These are phyloP conservation scores for Wickerhamomyces silvicola DNA, from an alignment of 805 yeast genomes.

Conservation along the genomic window DNA sequence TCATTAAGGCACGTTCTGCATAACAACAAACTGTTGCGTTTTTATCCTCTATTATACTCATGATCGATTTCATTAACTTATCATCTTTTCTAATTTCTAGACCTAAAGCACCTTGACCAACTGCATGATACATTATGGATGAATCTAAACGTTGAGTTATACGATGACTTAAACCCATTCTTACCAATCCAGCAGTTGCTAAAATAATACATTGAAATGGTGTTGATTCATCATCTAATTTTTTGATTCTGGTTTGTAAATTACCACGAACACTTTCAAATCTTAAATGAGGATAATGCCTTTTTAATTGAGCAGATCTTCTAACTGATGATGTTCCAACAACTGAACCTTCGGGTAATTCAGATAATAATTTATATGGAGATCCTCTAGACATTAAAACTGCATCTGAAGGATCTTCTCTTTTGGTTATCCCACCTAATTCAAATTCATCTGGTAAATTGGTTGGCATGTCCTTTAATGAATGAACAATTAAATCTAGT, in stretches of 20 bases:
- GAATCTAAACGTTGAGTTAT: conserved; percentile 66
- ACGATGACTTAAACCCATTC: conserved; percentile 67
- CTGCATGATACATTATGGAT: conserved; percentile 88
- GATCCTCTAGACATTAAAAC: conserved; percentile 66
- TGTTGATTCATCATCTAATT: conserved; percentile 67
- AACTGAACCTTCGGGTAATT: conserved; percentile 76
- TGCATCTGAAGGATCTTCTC: conserved; percentile 95
- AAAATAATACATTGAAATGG: conserved; percentile 69
- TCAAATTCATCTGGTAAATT: conserved; percentile 83
- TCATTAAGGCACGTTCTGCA: conserved; percentile 84
- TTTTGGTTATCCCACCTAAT: conserved; percentile 75
- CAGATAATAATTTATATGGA: conserved; percentile 55
- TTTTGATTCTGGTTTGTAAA: conserved; percentile 69
- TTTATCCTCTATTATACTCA: conserved; percentile 58
- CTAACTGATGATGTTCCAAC: conserved; percentile 95
- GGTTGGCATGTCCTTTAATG: conserved; percentile 92
- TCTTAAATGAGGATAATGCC: conserved; percentile 65
- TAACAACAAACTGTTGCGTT: conserved; percentile 68
- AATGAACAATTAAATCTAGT: conserved; percentile 87
- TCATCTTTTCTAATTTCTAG: conserved; percentile 79
- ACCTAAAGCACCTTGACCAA: conserved; percentile 98
- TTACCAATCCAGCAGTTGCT: conserved; percentile 86
- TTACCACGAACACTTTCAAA: conserved; percentile 88
- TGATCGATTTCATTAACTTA: conserved; percentile 45
- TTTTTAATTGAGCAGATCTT: conserved; percentile 84